A percentile compares a stretch with the other conserved stretches of the same genome.
phyloP scores from a whole-genome alignment of 805 yeast species.

The Cyberlindnera xylosilytica region DNA sequence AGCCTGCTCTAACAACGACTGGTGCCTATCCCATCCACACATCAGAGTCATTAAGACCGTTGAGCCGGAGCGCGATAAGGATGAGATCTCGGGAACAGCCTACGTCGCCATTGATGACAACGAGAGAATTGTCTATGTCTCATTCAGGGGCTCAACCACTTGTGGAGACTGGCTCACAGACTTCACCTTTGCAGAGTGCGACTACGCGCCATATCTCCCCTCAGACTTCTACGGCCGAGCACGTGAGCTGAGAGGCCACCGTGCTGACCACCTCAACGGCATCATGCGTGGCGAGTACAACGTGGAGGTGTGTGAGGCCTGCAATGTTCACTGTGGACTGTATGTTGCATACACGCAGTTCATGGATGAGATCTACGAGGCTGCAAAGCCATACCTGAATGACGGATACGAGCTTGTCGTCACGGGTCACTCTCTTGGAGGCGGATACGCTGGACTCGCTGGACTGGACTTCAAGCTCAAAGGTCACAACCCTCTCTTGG shows the following conservation, averaged over 20 bases:
- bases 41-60: slow-evolving; percentile 10
- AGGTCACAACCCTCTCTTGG: slow-evolving; percentile 52
- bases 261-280: neutral
- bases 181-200: slow-evolving; percentile 27
- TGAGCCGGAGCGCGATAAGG: slow-evolving; percentile 18
- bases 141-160: slow-evolving; percentile 64
- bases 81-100: slow-evolving; percentile 53
- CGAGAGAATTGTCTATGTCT: slow-evolving; percentile 42
- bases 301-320: slow-evolving; percentile 39
- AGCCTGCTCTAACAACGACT: slow-evolving; percentile 12
- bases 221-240: no score
- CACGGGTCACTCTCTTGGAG: slow-evolving; percentile 78
- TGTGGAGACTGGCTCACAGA: slow-evolving; percentile 64
- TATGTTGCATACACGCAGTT: slow-evolving; percentile 35
- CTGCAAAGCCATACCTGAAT: slow-evolving; percentile 30
- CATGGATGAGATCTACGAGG: slow-evolving; percentile 37
- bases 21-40: neutral
- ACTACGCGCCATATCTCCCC: slow-evolving; percentile 29
- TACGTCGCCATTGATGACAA: slow-evolving; percentile 48
- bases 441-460: slow-evolving; percentile 59
- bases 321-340: slow-evolving; percentile 65
- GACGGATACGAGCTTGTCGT: slow-evolving; percentile 51
- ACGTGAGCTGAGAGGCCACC: neutral
- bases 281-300: slow-evolving; percentile 5
- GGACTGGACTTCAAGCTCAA: slow-evolving; percentile 59